Evolutionary conservation across 2,329 filamentous ascomycete genomes (phyloP).

Genomic region (Botryotinia convoluta): DNA sequence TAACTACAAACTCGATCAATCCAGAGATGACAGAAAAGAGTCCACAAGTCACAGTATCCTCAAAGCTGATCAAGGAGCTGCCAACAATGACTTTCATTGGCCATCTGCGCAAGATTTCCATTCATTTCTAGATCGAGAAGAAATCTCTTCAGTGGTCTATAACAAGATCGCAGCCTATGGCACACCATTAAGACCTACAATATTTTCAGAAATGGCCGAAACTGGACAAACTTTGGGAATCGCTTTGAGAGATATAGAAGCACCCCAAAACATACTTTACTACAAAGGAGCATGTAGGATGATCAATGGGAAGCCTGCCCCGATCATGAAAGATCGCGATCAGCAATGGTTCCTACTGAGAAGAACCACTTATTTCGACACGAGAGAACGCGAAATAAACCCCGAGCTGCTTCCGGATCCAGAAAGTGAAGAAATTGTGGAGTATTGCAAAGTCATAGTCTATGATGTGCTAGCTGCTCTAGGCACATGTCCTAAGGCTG

Average conservation of each 20-base stretch:
- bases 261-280: slow-evolving; percentile 30
- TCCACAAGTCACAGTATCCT: background rate
- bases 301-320: background rate
- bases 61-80: background rate
- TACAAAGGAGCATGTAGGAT: slow-evolving; percentile 27
- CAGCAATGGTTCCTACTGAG: slow-evolving; percentile 31
- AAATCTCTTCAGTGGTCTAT: slow-evolving; percentile 29
- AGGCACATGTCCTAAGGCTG: slow-evolving; percentile 31
- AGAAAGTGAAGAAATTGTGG: slow-evolving; percentile 28
- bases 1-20: background rate
- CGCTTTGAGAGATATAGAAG: slow-evolving; percentile 30
- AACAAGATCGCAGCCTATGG: slow-evolving; percentile 32
- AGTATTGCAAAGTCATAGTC: slow-evolving; percentile 30
- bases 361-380: slow-evolving; percentile 29
- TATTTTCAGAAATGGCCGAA: slow-evolving; percentile 27
- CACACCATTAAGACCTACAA: slow-evolving; percentile 24
- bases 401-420: slow-evolving; percentile 22
- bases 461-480: slow-evolving; percentile 37
- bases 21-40: background rate
- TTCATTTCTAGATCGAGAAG: slow-evolving; percentile 23
- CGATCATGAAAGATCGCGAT: slow-evolving; percentile 9
- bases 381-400: slow-evolving; percentile 8
- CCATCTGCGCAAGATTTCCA: slow-evolving; percentile 28
- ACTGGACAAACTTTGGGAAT: slow-evolving; percentile 29
- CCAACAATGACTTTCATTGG: slow-evolving; percentile 33